Base-by-base conservation (phyloP, 106 monocot genomes). In the Dendrobium chrysotoxum region DNA sequence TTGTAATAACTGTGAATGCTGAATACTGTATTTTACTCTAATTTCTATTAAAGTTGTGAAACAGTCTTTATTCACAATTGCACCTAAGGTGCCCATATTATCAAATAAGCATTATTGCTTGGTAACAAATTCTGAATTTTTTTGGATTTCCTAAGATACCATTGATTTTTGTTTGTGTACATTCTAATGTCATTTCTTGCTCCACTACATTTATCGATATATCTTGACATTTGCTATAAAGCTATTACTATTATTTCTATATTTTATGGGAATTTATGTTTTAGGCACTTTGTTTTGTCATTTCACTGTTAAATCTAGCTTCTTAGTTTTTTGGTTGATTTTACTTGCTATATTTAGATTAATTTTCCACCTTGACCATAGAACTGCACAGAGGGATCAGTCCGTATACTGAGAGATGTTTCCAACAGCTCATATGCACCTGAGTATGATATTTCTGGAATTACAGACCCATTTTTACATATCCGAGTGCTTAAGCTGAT, bases 351-450 rank as follows among this genome's bases (percentile, higher is more conserved):
- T 35, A 70, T 35, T 31, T 70, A n/a, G 70, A 70, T 35, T 70
- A 31, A 30, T 25, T 76, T 82, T 79, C 73, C 28, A 72, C 53
- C 76, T 65, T 85, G 76, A 84, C 78, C 55, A 72, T 80, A 93
- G 93, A 91, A 87, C 79, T 86, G 91, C 89, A 87, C 84, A 80
- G 93, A 99, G 7, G 91, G 84, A 77, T 82, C 88, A 25, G 85
- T 98, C 86, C 81, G 88, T 42, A 94, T 94, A 81, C 84, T 94
- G 67, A 92, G 67, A 72, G 92, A 94, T 87, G 88, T 98, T 17
- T 92, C 94, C 72, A 94, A 98, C 80, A 92, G 94, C 83, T 84
- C 90, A 61, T 94, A 94, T 85, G 92, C 97, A 66, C 94, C 97
- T 77, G 97, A 94, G 54, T 94, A 98, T 84, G 94, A 94, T 77